Base-by-base conservation (phyloP, 2,329 filamentous ascomycete genomes). In the Venturia carpophila region DNA sequence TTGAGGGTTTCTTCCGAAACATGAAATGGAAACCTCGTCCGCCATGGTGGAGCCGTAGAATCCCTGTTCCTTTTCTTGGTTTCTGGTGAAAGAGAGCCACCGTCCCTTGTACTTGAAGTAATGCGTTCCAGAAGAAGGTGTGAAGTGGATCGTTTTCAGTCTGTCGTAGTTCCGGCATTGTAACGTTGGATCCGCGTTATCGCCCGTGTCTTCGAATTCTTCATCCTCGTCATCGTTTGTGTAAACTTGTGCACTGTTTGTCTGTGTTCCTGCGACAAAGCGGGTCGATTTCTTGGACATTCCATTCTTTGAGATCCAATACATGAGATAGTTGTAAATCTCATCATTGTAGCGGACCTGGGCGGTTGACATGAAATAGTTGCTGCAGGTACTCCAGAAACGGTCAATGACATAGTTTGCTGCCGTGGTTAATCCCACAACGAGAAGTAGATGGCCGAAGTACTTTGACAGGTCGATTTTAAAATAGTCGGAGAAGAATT, bases 1-100 rank as follows among this genome's bases (percentile, higher is more conserved):
- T n/a, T 62, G 60, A 27, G 60, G 60, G 24, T 62, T 62, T 41
- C 60, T 43, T 42, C 60, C 60, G 17, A 43, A 62, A 34, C 60
- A 62, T 15, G 60, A 62, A 24, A 62, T 62, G 60, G 60, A 62
- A 24, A 62, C 43, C 27, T 62, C 60, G 30, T 62, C 60, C 21
- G 60, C 43, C 60, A 43, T 21, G 19, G 60, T 62, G 11, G 60
- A 43, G 39, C 60, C 60, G 11, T 62, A 62, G 37, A 62, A 62
- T 17, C 60, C 60, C n/a, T 62, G 60, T 43, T 62, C 60, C 60
- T 62, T 62, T 62, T 62, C 60, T 62, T 62, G 60, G n/a, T 34
- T 37, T 42, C 60, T 37, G 9, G 60, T 62, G 39, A 62, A 62
- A 7, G 60, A 43, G 7, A 62, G 60, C 60, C 60, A 62, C 17